phyloP scores from a whole-genome alignment of 1,284 basidiomycete genomes.

The Tylopilus sp. region DNA sequence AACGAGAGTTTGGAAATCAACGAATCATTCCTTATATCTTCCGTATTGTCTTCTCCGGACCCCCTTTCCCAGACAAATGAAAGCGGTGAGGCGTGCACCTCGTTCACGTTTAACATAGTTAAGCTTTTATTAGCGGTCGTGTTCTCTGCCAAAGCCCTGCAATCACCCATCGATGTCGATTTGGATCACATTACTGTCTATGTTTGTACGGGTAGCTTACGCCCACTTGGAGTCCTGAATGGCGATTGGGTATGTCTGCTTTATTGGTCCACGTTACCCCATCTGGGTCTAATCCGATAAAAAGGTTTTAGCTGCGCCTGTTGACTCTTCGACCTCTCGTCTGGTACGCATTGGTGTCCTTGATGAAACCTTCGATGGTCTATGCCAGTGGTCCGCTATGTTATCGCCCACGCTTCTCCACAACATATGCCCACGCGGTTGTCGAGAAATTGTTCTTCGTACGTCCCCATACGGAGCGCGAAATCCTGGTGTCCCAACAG shows the following conservation, averaged over 20 bases:
- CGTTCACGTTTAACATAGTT: slow-evolving; percentile 7
- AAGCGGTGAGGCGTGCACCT: slow-evolving; percentile 14
- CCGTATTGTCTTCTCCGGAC: slow-evolving; percentile 20
- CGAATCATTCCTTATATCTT: slow-evolving; percentile 59
- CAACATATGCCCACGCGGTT: slow-evolving; percentile 21
- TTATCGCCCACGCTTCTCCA: slow-evolving; percentile 25
- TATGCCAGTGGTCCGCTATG: slow-evolving; percentile 40
- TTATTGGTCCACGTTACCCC: slow-evolving; percentile 2
- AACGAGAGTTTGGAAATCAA: slow-evolving; percentile 57
- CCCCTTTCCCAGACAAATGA: slow-evolving; percentile 12
- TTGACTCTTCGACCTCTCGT: slow-evolving; percentile 34
- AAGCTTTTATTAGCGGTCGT: slow-evolving; percentile 2
- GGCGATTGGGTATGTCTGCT: slow-evolving; percentile 77
- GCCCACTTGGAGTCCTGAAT: slow-evolving; percentile 69
- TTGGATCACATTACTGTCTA: slow-evolving; percentile 52
- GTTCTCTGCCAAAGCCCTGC: slow-evolving; percentile 34
- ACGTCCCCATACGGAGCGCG: slow-evolving; percentile 47
- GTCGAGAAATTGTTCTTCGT: slow-evolving; percentile 30
- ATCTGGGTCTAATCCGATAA: slow-evolving; percentile 1
- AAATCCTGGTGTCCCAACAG: slow-evolving; percentile 54
- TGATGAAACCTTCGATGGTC: slow-evolving; percentile 39
- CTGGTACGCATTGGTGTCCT: slow-evolving; percentile 56
- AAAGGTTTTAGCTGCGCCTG: slow-evolving; percentile 28
- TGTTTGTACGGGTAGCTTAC: slow-evolving; percentile 59
- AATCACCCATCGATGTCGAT: slow-evolving; percentile 30